Base-by-base conservation (phyloP, 805 yeast genomes). In the Hanseniaspora meyeri region DNA sequence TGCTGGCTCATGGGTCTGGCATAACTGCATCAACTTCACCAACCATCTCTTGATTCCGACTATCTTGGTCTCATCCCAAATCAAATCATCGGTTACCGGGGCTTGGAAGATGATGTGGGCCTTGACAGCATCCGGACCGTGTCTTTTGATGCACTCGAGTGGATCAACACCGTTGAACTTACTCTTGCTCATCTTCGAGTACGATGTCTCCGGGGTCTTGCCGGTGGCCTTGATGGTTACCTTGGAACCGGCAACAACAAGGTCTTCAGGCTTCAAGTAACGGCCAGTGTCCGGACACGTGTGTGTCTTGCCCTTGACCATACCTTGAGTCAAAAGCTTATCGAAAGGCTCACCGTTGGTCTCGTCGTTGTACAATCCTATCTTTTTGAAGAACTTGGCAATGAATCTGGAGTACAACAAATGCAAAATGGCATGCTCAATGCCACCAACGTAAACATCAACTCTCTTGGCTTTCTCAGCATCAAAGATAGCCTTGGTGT, bases 91-190 rank as follows among this genome's bases (percentile, higher is more conserved):
- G 1, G 77, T 71, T 6, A 91, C 78, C 3, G 97, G 96, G 0
- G 97, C 96, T 64, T 85, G 95, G 72, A 93, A 93, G 14, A 93
- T 69, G 59, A 93, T 80, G 65, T 91, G 96, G 0, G 97, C 97
- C 59, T 97, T 77, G 0, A 91, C 86, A 0, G 96, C 89, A 72
- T 93, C 98, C 1, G 96, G 88, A 3, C 98, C 97, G 67, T 87
- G 87, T 39, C 71, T 74, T 11, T 64, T 65, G 31, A 93, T 89
- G 62, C 91, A 86, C 58, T 77, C 78, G 0, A 74, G 78, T 0
- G 97, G 97, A 65, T 91, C 95, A 2, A 87, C 95, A 16, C 98
- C 98, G 64, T 93, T 93, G 65, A 81, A 83, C 65, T 93, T 93
- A 0, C 97, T 90, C 69, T 93, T 93, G 1, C 97, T 90, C 98